Conservation (phyloP, 805 yeast genomes). For the Aciculoconidium aculeatum region DNA sequence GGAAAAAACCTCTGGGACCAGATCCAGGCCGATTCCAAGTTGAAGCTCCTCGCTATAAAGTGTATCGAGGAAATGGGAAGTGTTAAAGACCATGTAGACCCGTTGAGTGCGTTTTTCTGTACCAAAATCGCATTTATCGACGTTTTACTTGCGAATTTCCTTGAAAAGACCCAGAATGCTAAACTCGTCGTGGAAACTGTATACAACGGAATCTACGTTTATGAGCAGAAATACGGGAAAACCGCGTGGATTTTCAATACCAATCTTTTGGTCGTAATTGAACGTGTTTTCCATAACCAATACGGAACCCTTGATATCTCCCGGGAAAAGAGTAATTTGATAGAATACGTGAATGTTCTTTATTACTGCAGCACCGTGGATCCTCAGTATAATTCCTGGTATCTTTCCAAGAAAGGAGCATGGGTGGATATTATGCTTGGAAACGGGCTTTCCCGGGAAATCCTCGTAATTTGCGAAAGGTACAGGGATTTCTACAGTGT, state of each 20-base stretch:
- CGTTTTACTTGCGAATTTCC: constrained; percentile 22
- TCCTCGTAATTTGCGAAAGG: constrained; percentile 57
- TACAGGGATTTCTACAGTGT: constrained; percentile 67
- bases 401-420: constrained; percentile 19
- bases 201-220: constrained; percentile 27
- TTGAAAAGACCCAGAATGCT: constrained; percentile 11
- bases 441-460: constrained; percentile 46
- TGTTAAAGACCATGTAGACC: too few species aligned
- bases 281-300: constrained; percentile 39
- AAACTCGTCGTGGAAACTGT: constrained; percentile 20
- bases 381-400: too few species aligned
- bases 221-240: constrained; percentile 33
- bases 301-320: too few species aligned
- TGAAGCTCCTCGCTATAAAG: too few species aligned
- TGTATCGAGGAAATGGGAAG: too few species aligned
- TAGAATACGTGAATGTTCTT: constrained; percentile 24
- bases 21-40: too few species aligned
- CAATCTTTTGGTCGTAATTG: constrained; percentile 32
- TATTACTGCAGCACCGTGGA: too few species aligned
- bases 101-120: constrained; percentile 22
- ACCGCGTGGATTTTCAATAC: constrained; percentile 47
- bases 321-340: too few species aligned
- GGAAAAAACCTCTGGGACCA: constrained; percentile 38
- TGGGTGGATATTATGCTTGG: constrained; percentile 61
- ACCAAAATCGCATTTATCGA: constrained; percentile 19